Conservation (phyloP, 108 stramenopile genomes). For the Craspedostauros australis region DNA sequence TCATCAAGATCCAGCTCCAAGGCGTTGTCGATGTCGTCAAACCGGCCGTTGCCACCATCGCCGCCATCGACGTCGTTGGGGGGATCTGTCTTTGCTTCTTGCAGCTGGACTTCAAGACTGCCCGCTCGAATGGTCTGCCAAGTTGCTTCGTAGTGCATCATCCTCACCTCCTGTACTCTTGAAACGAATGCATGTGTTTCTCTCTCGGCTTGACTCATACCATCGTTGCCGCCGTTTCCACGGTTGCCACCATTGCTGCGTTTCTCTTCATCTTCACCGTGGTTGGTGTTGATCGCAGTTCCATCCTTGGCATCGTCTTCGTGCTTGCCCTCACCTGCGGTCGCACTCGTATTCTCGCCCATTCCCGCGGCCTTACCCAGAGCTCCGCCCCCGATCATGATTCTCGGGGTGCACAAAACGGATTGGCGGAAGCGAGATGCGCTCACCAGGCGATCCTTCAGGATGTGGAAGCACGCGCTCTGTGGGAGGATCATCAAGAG, state of each 20-base stretch:
- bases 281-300: slow-evolving; percentile 5
- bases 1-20: too few relatives aligned
- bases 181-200: slow-evolving; percentile 55
- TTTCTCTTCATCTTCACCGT: slow-evolving; percentile 6
- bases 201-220: too few relatives aligned
- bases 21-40: too few relatives aligned
- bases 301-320: too few relatives aligned
- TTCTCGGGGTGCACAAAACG: slow-evolving; percentile 33
- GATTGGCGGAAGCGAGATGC: slow-evolving; percentile 72
- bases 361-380: slow-evolving; percentile 7
- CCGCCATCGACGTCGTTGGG: background rate
- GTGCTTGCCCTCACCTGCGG: too few relatives aligned
- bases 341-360: too few relatives aligned
- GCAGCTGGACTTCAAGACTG: slow-evolving; percentile 62
- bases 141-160: slow-evolving; percentile 61
- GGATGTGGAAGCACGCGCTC: slow-evolving; percentile 70
- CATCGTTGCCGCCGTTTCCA: too few relatives aligned
- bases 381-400: slow-evolving; percentile 14
- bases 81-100: background rate
- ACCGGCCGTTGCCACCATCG: too few relatives aligned
- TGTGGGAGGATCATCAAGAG: slow-evolving; percentile 80
- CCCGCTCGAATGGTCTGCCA: slow-evolving; percentile 78
- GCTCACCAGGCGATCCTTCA: slow-evolving; percentile 62
- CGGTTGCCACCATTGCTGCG: too few relatives aligned
- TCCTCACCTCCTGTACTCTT: slow-evolving; percentile 49